phyloP scores from a whole-genome alignment of 352 stramenopile genomes.

The Phytophthora rubi region DNA sequence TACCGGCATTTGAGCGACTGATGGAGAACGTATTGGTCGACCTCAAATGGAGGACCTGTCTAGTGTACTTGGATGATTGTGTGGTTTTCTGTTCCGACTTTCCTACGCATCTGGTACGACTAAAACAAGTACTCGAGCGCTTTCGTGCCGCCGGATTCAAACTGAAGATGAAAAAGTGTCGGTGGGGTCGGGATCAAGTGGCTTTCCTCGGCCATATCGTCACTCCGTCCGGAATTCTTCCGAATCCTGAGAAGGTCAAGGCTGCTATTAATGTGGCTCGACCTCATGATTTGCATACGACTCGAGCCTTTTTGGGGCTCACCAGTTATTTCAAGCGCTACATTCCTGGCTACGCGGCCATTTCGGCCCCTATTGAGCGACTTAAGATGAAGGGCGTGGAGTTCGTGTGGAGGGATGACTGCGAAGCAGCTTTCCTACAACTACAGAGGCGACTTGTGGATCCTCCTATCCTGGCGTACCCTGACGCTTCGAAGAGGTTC shows the following conservation, averaged over 20 bases:
- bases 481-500: conserved; percentile 1
- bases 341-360: conserved; percentile 1
- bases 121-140: not conserved
- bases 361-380: not conserved
- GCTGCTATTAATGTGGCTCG: not conserved
- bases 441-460: not conserved
- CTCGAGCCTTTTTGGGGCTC: not conserved
- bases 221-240: not conserved
- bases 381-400: conserved; percentile 1
- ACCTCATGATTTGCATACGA: not conserved
- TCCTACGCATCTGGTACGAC: not conserved
- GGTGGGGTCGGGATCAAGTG: not conserved
- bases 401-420: not conserved
- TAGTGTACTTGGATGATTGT: too few species aligned
- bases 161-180: conserved; percentile 9
- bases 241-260: conserved; percentile 12
- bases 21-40: conserved; percentile 10
- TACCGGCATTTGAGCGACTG: not conserved
- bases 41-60: not conserved
- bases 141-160: not conserved
- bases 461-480: conserved; percentile 5
- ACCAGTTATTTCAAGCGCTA: conserved; percentile 7
- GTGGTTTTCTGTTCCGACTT: not conserved
- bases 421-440: conserved; percentile 1
- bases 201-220: conserved; percentile 10